Evolutionary conservation across 345 rosid genomes (phyloP), one percentile per base, ranked within the genome.

Genomic region (Boechera retrofracta): DNA sequence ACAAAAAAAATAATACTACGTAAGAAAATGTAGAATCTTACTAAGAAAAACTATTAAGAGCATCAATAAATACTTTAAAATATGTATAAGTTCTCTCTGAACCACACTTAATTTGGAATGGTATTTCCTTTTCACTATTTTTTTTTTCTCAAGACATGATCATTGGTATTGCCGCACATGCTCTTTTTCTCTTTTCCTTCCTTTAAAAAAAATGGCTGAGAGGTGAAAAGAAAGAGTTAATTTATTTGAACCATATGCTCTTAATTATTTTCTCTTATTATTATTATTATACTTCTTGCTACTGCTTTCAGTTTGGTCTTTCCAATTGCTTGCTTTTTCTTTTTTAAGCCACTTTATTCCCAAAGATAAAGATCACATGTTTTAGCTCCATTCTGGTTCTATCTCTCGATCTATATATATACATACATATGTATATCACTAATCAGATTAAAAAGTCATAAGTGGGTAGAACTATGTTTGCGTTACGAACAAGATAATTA

Each of bases 291-390:
- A 21, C 24, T 21, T 21, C 24, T 53, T 72, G 33, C 33, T 66
- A 48, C 67, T 78, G 67, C 68, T 72, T 78, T 78, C 39, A 42
- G 21, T 67, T 67, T 60, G n/a, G 57, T 44, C 51, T 73, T 67
- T 73, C 65, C 41, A 70, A 72, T 73, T 68, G 78, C 81, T 60
- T 72, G 56, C 66, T 64, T 73, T 73, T 55, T 7, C 59, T 76
- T 64, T 28, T 32, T 58, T 24, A n/a, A 33, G 66, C 66, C 66
- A 73, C 78, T 79, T 79, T 79, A 79, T 79, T 79, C 75, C 52
- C 47, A 68, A 73, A 73, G 82, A 79, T 73, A 79, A 79, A 73
- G 75, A 79, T 62, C 82, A 73, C 78, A 79, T 73, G 82, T 79
- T 67, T 73, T 68, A 73, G 74, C 71, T 61, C 71, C 52, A 11